Conservation (phyloP, 805 yeast genomes). For the Starmerella bombicola region DNA sequence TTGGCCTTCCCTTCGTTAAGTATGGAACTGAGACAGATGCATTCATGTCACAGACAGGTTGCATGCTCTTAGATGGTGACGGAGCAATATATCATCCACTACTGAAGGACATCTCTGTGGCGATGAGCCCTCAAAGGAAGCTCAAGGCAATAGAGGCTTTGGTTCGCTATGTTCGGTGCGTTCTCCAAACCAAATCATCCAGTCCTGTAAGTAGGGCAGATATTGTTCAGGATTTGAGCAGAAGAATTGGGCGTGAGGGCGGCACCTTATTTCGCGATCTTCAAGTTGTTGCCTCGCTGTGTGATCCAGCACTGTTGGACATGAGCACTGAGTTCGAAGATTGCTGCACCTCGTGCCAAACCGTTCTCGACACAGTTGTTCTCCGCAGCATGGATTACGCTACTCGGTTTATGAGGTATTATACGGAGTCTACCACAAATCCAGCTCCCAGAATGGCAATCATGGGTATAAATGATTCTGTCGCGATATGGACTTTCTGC, state of each 20-base stretch:
- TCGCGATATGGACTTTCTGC: constrained; percentile 24
- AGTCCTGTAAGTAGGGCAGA: constrained; percentile 24
- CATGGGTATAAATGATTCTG: constrained; percentile 24
- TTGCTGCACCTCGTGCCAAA: constrained; percentile 28
- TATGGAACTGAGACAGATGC: constrained; percentile 29
- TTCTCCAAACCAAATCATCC: constrained; percentile 1
- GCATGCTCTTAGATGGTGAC: constrained; percentile 25
- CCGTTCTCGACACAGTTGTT: constrained; percentile 20
- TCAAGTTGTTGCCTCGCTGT: constrained; percentile 28
- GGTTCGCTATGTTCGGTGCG: constrained; percentile 11
- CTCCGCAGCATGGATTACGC: constrained; percentile 23
- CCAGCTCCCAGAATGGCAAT: constrained; percentile 19
- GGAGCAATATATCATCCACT: constrained; percentile 17
- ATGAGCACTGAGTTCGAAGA: constrained; percentile 30
- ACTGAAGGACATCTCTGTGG: constrained; percentile 18
- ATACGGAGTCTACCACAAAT: constrained; percentile 18
- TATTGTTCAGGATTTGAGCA: constrained; percentile 27
- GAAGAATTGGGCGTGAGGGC: constrained; percentile 25
- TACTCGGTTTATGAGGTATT: constrained; percentile 21
- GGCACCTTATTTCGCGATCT: constrained; percentile 28
- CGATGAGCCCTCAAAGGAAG: constrained; percentile 17
- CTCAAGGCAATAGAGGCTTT: constrained; percentile 15
- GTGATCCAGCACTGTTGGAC: constrained; percentile 25
- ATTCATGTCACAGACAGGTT: constrained; percentile 25
- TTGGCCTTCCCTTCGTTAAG: constrained; percentile 23